phyloP scores from a whole-genome alignment of 1,139 yeast genomes.

The Candida tropicalis region DNA sequence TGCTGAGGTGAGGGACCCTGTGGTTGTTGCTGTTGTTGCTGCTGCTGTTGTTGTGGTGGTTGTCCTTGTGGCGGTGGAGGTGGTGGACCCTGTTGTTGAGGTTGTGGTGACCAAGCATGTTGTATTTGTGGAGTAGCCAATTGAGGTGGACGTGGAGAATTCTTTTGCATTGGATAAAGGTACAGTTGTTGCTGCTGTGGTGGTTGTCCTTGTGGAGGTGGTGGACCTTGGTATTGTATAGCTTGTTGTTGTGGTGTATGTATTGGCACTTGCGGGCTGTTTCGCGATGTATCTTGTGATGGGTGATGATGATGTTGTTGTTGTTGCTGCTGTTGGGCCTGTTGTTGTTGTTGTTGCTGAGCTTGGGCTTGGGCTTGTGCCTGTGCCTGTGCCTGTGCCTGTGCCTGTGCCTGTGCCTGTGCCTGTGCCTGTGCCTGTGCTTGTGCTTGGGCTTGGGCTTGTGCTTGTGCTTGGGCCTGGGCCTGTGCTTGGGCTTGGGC shows the following conservation, averaged over 20 bases:
- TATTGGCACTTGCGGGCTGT: conserved; percentile 12
- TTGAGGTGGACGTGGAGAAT: conserved; percentile 27
- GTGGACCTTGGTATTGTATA: conserved; percentile 8
- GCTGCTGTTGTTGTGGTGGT: conserved; percentile 19
- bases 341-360: conserved; percentile 10
- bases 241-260: conserved; percentile 16
- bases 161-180: conserved; percentile 23
- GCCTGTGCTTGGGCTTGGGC: conserved; percentile 17
- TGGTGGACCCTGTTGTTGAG: conserved; percentile 19
- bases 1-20: conserved; percentile 15
- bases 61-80: conserved; percentile 7
- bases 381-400: conserved; percentile 14
- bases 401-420: conserved; percentile 14
- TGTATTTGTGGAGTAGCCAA: conserved; percentile 26
- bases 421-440: conserved; percentile 16
- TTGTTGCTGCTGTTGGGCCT: conserved; percentile 11
- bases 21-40: conserved; percentile 20
- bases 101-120: conserved; percentile 26
- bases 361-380: conserved; percentile 3
- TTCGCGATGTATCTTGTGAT: conserved; percentile 12
- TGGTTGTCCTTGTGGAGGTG: conserved; percentile 12
- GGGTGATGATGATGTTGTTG: conserved; percentile 12
- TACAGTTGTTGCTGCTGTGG: conserved; percentile 14
- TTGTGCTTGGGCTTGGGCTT: conserved; percentile 13
- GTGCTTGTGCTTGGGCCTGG: conserved; percentile 13